phyloP scores from a whole-genome alignment of 2,329 filamentous ascomycete species.

The Nemania diffusa region DNA sequence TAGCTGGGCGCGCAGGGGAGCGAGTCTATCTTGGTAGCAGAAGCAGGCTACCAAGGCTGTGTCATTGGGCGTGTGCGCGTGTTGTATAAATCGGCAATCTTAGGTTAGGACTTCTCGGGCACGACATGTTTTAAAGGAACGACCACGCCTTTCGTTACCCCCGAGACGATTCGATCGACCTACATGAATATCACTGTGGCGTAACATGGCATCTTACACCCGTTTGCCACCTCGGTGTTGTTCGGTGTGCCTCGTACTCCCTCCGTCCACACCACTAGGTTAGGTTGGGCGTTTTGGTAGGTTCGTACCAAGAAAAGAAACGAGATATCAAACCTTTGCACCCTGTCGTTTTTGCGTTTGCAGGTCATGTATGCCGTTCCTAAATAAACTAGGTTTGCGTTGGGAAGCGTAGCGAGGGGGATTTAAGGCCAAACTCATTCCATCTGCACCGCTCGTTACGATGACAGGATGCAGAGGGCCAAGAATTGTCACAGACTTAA shows the following conservation, averaged over 20 bases:
- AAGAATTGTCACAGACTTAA: constrained; percentile 32
- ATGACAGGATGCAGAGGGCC: constrained; percentile 30
- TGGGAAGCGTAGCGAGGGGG: constrained; percentile 7
- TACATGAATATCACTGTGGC: constrained; percentile 37
- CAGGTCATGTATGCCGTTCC: constrained; percentile 18
- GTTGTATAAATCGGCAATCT: constrained; percentile 40
- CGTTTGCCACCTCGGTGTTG: constrained; percentile 28
- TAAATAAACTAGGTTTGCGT: constrained; percentile 2
- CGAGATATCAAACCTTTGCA: background rate
- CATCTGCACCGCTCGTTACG: constrained; percentile 17
- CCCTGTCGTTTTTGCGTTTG: constrained; percentile 7
- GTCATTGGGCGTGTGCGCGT: constrained; percentile 15
- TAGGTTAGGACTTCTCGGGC: constrained; percentile 36
- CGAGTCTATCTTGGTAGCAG: background rate
- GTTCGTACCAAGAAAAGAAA: constrained; percentile 15
- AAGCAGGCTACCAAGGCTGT: constrained; percentile 13
- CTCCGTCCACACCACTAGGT: background rate
- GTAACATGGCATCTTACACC: constrained; percentile 33
- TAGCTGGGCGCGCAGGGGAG: constrained; percentile 17
- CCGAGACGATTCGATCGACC: constrained; percentile 41
- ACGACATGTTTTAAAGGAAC: constrained; percentile 33
- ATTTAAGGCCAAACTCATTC: constrained; percentile 17
- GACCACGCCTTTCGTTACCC: constrained; percentile 10
- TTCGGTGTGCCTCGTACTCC: constrained; percentile 17
- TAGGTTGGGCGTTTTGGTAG: background rate